phyloP scores from a whole-genome alignment of 768 basidiomycete genomes.

The Gymnopilus junonius region DNA sequence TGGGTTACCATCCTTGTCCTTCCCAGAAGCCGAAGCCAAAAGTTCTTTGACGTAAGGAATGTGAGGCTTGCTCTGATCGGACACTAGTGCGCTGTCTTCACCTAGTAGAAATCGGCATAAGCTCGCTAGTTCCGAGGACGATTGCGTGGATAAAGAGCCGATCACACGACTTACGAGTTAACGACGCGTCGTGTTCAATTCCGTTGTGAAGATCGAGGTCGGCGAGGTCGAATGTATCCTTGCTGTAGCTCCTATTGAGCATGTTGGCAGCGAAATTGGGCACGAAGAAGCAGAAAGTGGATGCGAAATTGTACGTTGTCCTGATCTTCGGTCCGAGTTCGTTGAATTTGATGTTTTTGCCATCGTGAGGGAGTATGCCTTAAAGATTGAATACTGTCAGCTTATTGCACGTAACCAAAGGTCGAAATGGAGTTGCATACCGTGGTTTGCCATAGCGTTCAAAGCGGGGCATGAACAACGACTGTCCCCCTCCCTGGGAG shows the following conservation, averaged over 20 bases:
- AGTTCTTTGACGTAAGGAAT: conserved; percentile 57
- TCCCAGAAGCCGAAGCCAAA: conserved; percentile 61
- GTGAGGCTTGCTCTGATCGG: conserved; percentile 59
- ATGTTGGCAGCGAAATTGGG: conserved; percentile 62
- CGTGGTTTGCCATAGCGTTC: conserved; percentile 86
- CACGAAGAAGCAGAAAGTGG: conserved; percentile 70
- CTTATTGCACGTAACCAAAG: conserved; percentile 16
- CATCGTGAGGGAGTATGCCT: conserved; percentile 72
- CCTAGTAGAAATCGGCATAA: conserved; percentile 39
- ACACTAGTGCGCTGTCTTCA: conserved; percentile 47
- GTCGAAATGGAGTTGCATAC: conserved; percentile 45
- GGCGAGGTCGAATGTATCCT: conserved; percentile 65
- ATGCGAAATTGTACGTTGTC: conserved; percentile 69
- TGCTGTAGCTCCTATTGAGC: conserved; percentile 57
- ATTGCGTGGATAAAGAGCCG: not conserved
- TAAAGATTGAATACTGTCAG: not conserved
- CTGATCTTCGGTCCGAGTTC: conserved; percentile 49
- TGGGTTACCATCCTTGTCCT: conserved; percentile 47
- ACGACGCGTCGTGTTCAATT: conserved; percentile 73
- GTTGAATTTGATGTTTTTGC: conserved; percentile 69
- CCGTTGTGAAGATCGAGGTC: conserved; percentile 78
- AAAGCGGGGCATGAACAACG: conserved; percentile 75
- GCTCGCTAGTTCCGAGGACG: not conserved
- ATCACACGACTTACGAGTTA: conserved; percentile 50
- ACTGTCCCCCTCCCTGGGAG: conserved; percentile 66